phyloP scores from a whole-genome alignment of 148 eudicot species.

The Polygonum aviculare region DNA sequence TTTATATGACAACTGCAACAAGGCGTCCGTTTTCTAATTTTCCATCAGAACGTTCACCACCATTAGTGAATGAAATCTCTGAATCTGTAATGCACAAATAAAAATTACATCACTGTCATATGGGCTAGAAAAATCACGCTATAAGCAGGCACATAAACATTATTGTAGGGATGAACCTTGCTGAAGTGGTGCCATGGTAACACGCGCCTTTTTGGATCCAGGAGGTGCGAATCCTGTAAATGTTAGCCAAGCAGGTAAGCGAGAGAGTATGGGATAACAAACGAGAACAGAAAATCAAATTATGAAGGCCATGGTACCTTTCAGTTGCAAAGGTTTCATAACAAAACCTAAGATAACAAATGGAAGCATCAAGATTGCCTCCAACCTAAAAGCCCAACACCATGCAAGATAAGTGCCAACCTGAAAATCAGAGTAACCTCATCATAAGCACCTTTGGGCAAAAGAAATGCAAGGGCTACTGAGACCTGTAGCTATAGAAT shows the following conservation, averaged over 20 bases:
- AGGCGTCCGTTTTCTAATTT: neutral
- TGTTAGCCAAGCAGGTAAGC: conserved; percentile 13
- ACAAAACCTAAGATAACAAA: conserved; percentile 77
- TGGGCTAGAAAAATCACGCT: neutral
- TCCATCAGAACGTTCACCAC: neutral
- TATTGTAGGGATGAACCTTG: conserved; percentile 23
- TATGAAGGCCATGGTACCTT: conserved; percentile 32
- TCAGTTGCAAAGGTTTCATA: conserved; percentile 73
- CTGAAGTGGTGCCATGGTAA: conserved; percentile 13
- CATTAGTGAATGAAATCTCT: conserved; percentile 2
- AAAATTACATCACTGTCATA: neutral
- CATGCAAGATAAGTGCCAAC: no score
- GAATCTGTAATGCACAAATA: conserved; percentile 8
- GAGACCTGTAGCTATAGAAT: no score
- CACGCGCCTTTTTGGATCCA: conserved; percentile 24
- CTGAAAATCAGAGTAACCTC: conserved; percentile 9
- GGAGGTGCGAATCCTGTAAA: conserved; percentile 36
- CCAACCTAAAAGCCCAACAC: no score
- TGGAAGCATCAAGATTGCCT: no score
- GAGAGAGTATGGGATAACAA: neutral
- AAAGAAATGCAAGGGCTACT: no score
- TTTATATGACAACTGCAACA: neutral
- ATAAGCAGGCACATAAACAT: neutral
- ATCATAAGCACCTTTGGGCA: neutral
- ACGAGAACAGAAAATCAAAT: neutral